Evolutionary conservation across 2,329 filamentous ascomycete genomes (phyloP), one percentile per base, ranked within the genome.

Genomic region (Trichoderma gracile): DNA sequence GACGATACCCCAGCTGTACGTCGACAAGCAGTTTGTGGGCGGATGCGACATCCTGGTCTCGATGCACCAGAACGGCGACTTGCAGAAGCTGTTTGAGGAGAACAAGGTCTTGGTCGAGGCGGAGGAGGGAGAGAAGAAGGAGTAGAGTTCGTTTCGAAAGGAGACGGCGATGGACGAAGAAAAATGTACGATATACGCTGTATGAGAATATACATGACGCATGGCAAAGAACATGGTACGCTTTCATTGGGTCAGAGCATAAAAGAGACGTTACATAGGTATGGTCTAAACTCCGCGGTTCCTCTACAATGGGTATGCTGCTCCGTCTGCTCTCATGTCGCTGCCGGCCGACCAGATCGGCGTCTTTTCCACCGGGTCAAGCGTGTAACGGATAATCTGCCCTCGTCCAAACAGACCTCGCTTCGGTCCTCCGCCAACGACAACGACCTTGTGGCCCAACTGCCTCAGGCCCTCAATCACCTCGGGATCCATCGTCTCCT

Each of bases 11-110:
- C 95, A 99, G 78, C 84, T 99, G 19, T 99, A 98, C 78, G 84
- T 99, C 58, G 87, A 96, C 68, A 94, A 94, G 80, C 94, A 99
- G 76, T 99, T 99, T 75, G 83, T 99, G 53, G 95, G 95, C 63
- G 95, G 95, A n/a, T 97, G 93, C 76, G 95, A 99, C 78, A 99
- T 99, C 69, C 78, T 99, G 71, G 89, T 98, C 76, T 90, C 89
- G 2, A 98, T 99, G 95, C 94, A 98, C 80, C 91, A 97, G 79
- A 96, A 92, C 74, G 95, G 95, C 30, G 93, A 96, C 70, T 80
- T 99, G 72, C 92, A 93, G 9, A 96, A 96, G 83, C 78, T 98
- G 76, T 82, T 99, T 56, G 92, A 96, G 75, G 91, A 96, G 78
- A 97, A 97, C 83, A 87, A 87, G 67, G 91, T 98, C n/a, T 79